Percentiles rank a stretch among this genome's conserved stretches.
Evolutionary conservation across 2,329 filamentous ascomycete species (phyloP).

Genomic region (Colletotrichum cuscutae): DNA sequence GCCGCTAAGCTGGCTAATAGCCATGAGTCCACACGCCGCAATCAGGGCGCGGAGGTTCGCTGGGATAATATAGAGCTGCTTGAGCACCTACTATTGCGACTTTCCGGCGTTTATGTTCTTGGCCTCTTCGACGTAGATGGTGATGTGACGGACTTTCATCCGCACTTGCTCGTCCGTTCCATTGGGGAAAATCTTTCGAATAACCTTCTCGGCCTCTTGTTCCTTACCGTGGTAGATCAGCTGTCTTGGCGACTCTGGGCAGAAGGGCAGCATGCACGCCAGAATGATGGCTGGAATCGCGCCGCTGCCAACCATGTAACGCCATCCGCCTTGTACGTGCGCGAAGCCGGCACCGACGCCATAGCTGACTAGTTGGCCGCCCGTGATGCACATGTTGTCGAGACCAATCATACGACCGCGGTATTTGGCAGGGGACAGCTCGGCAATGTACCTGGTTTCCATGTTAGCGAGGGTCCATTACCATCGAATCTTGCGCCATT

Average conservation of each 20-base stretch:
- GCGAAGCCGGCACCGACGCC: slow-evolving; percentile 52
- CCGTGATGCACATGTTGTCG: slow-evolving; percentile 58
- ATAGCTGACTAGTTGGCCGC: slow-evolving; percentile 53
- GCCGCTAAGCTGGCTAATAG: slow-evolving; percentile 60
- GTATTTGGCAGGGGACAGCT: slow-evolving; percentile 59
- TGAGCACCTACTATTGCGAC: slow-evolving; percentile 52
- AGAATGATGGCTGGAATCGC: slow-evolving; percentile 58
- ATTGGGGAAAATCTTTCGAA: slow-evolving; percentile 52
- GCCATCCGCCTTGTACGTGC: slow-evolving; percentile 56
- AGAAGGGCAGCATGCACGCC: slow-evolving; percentile 53
- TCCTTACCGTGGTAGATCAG: slow-evolving; percentile 53
- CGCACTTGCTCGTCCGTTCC: slow-evolving; percentile 54
- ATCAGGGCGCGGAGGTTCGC: slow-evolving; percentile 57
- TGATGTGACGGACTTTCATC: slow-evolving; percentile 56
- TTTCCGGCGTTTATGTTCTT: slow-evolving; percentile 52
- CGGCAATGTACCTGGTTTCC: slow-evolving; percentile 54
- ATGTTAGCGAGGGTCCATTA: neutral
- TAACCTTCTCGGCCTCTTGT: slow-evolving; percentile 51
- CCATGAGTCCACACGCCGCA: slow-evolving; percentile 62
- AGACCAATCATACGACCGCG: slow-evolving; percentile 60
- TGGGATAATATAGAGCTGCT: slow-evolving; percentile 56
- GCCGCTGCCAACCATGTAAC: slow-evolving; percentile 60
- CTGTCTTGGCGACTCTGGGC: slow-evolving; percentile 60
- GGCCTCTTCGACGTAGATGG: slow-evolving; percentile 48
- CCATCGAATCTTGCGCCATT: neutral